These are phyloP conservation scores for Leptographium radiaticola DNA, from an alignment of 2,329 filamentous ascomycete species.

Conservation along the genomic window DNA sequence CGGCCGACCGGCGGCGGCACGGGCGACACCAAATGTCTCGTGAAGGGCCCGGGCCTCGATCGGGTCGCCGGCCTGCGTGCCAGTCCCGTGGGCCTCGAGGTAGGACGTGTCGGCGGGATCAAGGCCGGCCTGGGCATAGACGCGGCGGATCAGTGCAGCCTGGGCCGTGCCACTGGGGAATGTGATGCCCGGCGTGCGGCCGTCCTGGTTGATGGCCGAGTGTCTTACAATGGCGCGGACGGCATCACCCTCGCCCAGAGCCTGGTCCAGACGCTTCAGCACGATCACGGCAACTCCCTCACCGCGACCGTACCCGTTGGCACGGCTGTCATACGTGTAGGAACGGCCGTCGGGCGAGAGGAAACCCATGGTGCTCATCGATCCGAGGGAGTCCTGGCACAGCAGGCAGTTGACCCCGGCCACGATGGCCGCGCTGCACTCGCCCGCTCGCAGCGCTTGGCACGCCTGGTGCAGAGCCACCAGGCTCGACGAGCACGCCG, in stretches of 20 bases:
- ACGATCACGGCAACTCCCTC: constrained; percentile 32
- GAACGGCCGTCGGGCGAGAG: constrained; percentile 12
- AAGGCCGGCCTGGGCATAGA: constrained; percentile 9
- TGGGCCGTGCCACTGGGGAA: constrained; percentile 16
- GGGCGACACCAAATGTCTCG: constrained; percentile 16
- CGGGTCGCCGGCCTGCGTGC: constrained; percentile 17
- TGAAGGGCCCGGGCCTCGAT: constrained; percentile 24
- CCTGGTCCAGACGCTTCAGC: constrained; percentile 26
- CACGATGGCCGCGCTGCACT: constrained; percentile 11
- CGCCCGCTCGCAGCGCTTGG: constrained; percentile 14
- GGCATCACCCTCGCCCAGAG: constrained; percentile 24
- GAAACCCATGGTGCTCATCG: constrained; percentile 40
- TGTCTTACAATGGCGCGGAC: constrained; percentile 18
- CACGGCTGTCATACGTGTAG: constrained; percentile 25
- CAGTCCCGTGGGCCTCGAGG: constrained; percentile 30
- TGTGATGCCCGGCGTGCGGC: constrained; percentile 11
- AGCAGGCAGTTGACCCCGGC: constrained; percentile 13
- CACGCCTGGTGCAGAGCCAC: constrained; percentile 27
- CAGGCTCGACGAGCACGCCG: constrained; percentile 29
- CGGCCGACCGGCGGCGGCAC: background rate
- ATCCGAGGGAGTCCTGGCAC: constrained; percentile 10
- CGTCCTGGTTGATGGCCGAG: constrained; percentile 12
- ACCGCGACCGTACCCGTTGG: constrained; percentile 35
- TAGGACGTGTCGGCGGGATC: constrained; percentile 11
- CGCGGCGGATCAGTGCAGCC: constrained; percentile 9